Percentiles rank a stretch among this genome's conserved stretches.
phyloP scores from a whole-genome alignment of 495 filamentous ascomycete genomes.

The Aspergillus affinis region DNA sequence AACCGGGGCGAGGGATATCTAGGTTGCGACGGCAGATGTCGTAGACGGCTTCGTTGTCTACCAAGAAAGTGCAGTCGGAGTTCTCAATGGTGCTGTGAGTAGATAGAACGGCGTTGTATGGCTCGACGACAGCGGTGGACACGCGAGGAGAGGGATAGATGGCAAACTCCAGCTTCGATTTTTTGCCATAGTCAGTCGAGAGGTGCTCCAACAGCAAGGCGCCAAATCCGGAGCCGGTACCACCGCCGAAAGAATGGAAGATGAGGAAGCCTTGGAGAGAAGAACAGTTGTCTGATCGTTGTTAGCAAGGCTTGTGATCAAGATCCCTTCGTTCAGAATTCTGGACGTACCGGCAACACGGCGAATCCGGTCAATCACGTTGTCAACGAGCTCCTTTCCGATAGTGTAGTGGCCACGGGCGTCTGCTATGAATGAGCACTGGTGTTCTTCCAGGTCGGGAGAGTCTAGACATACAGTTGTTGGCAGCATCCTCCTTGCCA shows the following conservation, averaged over 20 bases:
- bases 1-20: conserved; percentile 82
- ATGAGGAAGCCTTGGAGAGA: conserved; percentile 89
- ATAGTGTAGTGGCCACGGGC: conserved; percentile 92
- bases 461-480: conserved; percentile 61
- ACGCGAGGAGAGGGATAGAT: conserved; percentile 85
- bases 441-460: background rate
- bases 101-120: conserved; percentile 88
- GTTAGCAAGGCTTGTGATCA: conserved; percentile 18
- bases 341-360: conserved; percentile 66
- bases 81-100: conserved; percentile 95
- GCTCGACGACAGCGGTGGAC: conserved; percentile 86
- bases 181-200: conserved; percentile 87
- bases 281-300: conserved; percentile 73
- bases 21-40: conserved; percentile 88
- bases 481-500: conserved; percentile 92
- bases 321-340: background rate
- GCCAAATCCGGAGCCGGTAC: conserved; percentile 89
- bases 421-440: conserved; percentile 50
- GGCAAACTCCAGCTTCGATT: conserved; percentile 91
- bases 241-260: conserved; percentile 93
- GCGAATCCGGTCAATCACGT: conserved; percentile 80
- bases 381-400: conserved; percentile 86
- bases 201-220: conserved; percentile 84
- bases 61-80: conserved; percentile 88
- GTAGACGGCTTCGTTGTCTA: conserved; percentile 92